A percentile compares a stretch with the other conserved stretches of the same genome.
phyloP scores from a whole-genome alignment of 495 filamentous ascomycete genomes.

The Penicillium longicatenatum region DNA sequence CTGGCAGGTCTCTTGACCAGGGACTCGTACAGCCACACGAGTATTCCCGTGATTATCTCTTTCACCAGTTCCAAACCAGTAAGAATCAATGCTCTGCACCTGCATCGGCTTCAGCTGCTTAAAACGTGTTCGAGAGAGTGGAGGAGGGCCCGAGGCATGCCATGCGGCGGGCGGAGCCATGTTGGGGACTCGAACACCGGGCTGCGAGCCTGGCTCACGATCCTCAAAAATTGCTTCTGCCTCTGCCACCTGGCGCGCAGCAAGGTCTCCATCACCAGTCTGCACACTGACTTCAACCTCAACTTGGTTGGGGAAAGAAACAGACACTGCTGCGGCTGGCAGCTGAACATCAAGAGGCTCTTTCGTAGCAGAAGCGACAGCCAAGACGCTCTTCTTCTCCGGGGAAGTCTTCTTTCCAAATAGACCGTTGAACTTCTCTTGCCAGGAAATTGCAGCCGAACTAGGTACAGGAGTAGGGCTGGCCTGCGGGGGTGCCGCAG shows the following conservation, averaged over 20 bases:
- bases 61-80: slow-evolving; percentile 34
- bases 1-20: slow-evolving; percentile 36
- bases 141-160: slow-evolving; percentile 44
- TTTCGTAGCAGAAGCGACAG: slow-evolving; percentile 60
- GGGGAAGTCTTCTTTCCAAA: slow-evolving; percentile 60
- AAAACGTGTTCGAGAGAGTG: slow-evolving; percentile 32
- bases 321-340: slow-evolving; percentile 54
- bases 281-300: slow-evolving; percentile 19
- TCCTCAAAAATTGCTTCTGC: slow-evolving; percentile 83
- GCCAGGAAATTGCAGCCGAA: slow-evolving; percentile 57
- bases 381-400: slow-evolving; percentile 55
- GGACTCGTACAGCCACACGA: slow-evolving; percentile 36
- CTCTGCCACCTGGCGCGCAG: slow-evolving; percentile 67
- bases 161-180: slow-evolving; percentile 57
- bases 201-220: slow-evolving; percentile 76
- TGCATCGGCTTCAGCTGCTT: slow-evolving; percentile 43
- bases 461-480: slow-evolving; percentile 11
- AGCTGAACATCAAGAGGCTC: slow-evolving; percentile 58
- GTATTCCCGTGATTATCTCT: slow-evolving; percentile 39
- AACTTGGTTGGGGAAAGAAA: slow-evolving; percentile 54
- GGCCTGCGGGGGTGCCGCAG: slow-evolving; percentile 43
- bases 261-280: slow-evolving; percentile 43
- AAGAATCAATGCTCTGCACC: slow-evolving; percentile 42
- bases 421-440: slow-evolving; percentile 72
- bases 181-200: slow-evolving; percentile 65